A percentile compares a stretch with the other conserved stretches of the same genome.
Conservation (phyloP, 2,329 filamentous ascomycete species). For the Ophiobolus disseminans region DNA sequence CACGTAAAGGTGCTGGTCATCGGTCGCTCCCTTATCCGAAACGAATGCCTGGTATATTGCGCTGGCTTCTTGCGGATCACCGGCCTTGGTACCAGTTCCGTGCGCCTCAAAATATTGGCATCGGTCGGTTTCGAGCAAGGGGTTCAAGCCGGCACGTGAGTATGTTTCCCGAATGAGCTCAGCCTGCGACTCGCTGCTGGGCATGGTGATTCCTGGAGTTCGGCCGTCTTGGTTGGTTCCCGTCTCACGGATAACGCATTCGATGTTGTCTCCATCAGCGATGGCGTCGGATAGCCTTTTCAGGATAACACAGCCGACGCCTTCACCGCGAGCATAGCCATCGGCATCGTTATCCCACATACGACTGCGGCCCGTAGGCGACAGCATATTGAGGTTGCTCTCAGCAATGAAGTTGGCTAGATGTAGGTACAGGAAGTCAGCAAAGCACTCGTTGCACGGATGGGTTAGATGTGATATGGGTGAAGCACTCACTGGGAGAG, state of each 20-base stretch:
- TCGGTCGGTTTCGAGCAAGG: conserved; percentile 5
- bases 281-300: conserved; percentile 64
- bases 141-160: conserved; percentile 44
- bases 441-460: conserved; percentile 29
- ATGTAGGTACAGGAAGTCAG: too few species aligned
- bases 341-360: conserved; percentile 53
- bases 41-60: too few species aligned
- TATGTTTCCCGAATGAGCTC: conserved; percentile 48
- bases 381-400: conserved; percentile 33
- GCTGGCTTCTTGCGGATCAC: conserved; percentile 33
- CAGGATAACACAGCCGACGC: conserved; percentile 53
- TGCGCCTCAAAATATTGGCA: conserved; percentile 43
- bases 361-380: conserved; percentile 21
- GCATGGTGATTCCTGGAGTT: conserved; percentile 53
- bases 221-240: conserved; percentile 57
- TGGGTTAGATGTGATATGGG: too few species aligned
- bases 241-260: conserved; percentile 50
- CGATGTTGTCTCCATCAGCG: conserved; percentile 60
- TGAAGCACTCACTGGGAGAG: conserved; percentile 14
- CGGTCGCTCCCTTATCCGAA: too few species aligned
- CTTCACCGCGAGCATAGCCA: conserved; percentile 66
- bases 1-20: too few species aligned
- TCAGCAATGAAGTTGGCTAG: too few species aligned
- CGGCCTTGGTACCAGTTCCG: conserved; percentile 30
- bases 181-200: conserved; percentile 46